phyloP scores from a whole-genome alignment of 768 basidiomycete genomes.

The Boletus sp. region DNA sequence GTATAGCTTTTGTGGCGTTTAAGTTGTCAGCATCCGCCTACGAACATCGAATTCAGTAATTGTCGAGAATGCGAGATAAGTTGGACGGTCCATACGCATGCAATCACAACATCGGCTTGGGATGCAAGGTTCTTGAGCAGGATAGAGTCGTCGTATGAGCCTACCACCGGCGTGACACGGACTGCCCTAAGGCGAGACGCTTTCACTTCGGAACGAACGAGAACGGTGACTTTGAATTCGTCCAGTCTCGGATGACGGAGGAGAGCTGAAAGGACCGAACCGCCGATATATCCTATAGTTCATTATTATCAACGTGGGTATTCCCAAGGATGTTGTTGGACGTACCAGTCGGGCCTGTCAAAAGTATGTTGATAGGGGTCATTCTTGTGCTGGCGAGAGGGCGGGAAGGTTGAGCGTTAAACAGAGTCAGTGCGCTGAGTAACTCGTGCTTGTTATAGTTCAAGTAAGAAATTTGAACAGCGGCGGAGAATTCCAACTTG shows the following conservation, averaged over 20 bases:
- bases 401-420: neutral
- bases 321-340: neutral
- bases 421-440: neutral
- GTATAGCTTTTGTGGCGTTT: slow-evolving; percentile 40
- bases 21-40: slow-evolving; percentile 47
- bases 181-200: slow-evolving; percentile 15
- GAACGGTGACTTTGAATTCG: slow-evolving; percentile 43
- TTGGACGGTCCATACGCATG: slow-evolving; percentile 29
- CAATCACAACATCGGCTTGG: slow-evolving; percentile 42
- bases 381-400: slow-evolving; percentile 5
- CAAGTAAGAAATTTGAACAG: neutral
- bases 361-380: slow-evolving; percentile 11
- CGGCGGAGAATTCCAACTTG: slow-evolving; percentile 6
- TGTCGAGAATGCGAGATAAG: neutral
- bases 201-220: slow-evolving; percentile 45
- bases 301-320: neutral
- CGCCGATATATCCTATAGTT: slow-evolving; percentile 53
- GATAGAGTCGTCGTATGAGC: slow-evolving; percentile 41
- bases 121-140: slow-evolving; percentile 42
- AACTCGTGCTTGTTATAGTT: neutral
- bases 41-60: neutral
- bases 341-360: slow-evolving; percentile 24
- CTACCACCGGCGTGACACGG: slow-evolving; percentile 28
- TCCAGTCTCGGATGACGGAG: slow-evolving; percentile 42
- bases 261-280: slow-evolving; percentile 48